A percentile compares a stretch with the other conserved stretches of the same genome.
Evolutionary conservation across 352 stramenopile species (phyloP).

Genomic region (Phytophthora macrochlamydospora): DNA sequence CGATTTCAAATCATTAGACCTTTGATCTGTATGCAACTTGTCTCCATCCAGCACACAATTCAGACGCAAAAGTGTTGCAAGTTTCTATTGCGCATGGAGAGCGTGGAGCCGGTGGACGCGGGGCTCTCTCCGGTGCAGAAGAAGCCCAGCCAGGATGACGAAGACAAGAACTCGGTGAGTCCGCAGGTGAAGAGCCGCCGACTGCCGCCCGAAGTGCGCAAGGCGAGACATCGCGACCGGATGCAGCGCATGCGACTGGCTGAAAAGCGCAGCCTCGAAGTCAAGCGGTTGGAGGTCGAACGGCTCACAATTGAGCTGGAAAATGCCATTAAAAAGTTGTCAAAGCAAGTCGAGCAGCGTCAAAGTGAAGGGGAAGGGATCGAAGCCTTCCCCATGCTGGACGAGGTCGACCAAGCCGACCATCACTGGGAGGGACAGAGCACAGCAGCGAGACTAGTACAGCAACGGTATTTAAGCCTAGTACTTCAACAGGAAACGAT

Average conservation of each 20-base stretch:
- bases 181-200: slow-evolving; percentile 14
- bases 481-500: slow-evolving; percentile 33
- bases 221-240: slow-evolving; percentile 39
- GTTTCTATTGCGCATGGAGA: neutral
- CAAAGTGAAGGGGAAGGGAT: slow-evolving; percentile 6
- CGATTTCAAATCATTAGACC: no score
- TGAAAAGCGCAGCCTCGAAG: slow-evolving; percentile 40
- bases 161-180: neutral
- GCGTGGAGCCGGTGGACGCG: slow-evolving; percentile 16
- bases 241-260: slow-evolving; percentile 48
- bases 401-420: slow-evolving; percentile 4
- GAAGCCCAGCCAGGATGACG: slow-evolving; percentile 9
- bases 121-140: slow-evolving; percentile 28
- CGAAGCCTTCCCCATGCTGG: slow-evolving; percentile 15
- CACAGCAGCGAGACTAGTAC: slow-evolving; percentile 18
- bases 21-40: no score
- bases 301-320: slow-evolving; percentile 33
- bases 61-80: neutral
- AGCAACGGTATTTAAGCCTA: slow-evolving; percentile 37
- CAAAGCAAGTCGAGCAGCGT: slow-evolving; percentile 2
- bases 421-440: slow-evolving; percentile 16
- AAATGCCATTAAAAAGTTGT: slow-evolving; percentile 19
- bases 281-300: slow-evolving; percentile 43
- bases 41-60: neutral
- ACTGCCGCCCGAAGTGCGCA: slow-evolving; percentile 28